Evolutionary conservation across 768 basidiomycete genomes (phyloP).

Genomic region (Grammothele lineata): DNA sequence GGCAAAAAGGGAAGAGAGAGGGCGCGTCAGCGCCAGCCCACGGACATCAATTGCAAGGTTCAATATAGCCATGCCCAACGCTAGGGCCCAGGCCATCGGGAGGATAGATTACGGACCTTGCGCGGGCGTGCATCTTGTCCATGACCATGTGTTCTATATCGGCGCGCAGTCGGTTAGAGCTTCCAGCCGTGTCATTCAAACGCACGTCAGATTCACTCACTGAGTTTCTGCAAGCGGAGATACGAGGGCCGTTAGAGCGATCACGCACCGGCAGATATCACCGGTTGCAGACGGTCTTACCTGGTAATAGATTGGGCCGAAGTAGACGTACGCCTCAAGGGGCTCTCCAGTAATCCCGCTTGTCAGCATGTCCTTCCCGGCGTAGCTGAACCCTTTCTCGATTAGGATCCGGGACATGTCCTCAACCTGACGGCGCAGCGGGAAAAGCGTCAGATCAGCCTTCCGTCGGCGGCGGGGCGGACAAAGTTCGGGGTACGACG

Average conservation of each 20-base stretch:
- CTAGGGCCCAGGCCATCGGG: neutral
- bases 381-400: constrained; percentile 94
- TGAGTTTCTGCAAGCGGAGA: constrained; percentile 70
- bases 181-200: neutral
- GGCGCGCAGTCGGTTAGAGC: neutral
- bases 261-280: too few relatives aligned
- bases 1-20: neutral
- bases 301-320: constrained; percentile 98
- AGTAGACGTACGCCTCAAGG: constrained; percentile 95
- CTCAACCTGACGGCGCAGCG: constrained; percentile 69
- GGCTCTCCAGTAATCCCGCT: constrained; percentile 97
- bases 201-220: constrained; percentile 43
- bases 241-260: constrained; percentile 2
- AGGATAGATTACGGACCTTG: constrained; percentile 52
- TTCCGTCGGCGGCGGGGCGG: neutral
- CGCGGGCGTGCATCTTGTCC: constrained; percentile 99
- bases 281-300: too few relatives aligned
- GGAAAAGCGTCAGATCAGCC: neutral
- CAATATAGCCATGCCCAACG: neutral
- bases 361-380: constrained; percentile 98
- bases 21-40: too few relatives aligned
- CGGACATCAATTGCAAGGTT: too few relatives aligned
- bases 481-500: constrained; percentile 10
- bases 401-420: constrained; percentile 97
- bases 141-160: constrained; percentile 92